phyloP scores from a whole-genome alignment of 768 basidiomycete genomes.

The Cytidiella melzeri region DNA sequence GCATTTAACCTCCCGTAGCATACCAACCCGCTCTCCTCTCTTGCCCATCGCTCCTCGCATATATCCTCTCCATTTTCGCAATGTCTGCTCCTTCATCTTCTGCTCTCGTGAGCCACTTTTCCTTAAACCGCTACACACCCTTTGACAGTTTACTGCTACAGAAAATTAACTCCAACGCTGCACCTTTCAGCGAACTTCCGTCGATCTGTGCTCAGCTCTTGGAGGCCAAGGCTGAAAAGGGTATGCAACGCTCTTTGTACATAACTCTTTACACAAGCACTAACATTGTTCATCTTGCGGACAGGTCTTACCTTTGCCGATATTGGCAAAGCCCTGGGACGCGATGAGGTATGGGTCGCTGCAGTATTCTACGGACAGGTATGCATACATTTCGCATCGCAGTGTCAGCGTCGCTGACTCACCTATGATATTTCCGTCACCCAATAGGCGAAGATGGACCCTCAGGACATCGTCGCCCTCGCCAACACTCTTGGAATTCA shows the following conservation, averaged over 20 bases:
- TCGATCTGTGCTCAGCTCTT: constrained; percentile 44
- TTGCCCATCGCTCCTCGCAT: not conserved
- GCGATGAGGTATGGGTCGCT: constrained; percentile 79
- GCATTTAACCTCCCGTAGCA: no score
- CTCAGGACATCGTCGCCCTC: constrained; percentile 53
- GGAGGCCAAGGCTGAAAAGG: constrained; percentile 63
- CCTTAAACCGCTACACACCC: not conserved
- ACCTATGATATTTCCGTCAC: no score
- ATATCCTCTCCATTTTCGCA: not conserved
- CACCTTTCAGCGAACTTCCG: constrained; percentile 32
- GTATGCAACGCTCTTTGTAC: constrained; percentile 23
- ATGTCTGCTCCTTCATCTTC: constrained; percentile 10
- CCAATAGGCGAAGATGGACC: constrained; percentile 58
- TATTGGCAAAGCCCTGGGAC: constrained; percentile 58
- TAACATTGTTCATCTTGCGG: no score
- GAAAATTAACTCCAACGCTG: constrained; percentile 18
- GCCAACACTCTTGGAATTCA: constrained; percentile 44
- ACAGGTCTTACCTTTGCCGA: constrained; percentile 64
- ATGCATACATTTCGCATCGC: no score
- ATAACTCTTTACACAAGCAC: not conserved
- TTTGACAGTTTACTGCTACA: not conserved
- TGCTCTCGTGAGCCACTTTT: not conserved
- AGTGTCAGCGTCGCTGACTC: no score
- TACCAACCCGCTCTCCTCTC: not conserved
- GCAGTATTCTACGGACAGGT: constrained; percentile 81